Percentiles rank a stretch among this genome's conserved stretches.
These are phyloP conservation scores for Cyberlindnera americana DNA, from an alignment of 805 yeast genomes.

Conservation along the genomic window DNA sequence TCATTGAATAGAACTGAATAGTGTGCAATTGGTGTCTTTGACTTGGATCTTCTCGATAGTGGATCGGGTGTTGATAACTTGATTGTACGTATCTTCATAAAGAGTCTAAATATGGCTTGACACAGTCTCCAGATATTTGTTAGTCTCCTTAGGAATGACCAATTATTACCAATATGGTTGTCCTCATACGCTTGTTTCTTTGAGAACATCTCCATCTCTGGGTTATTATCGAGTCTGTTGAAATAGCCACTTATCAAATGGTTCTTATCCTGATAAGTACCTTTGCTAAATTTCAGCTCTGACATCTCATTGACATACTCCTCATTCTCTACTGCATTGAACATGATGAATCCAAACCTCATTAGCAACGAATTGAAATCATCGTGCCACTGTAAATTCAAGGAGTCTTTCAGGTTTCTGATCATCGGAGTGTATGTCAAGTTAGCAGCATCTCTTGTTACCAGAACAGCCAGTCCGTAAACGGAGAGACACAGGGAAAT, in stretches of 20 bases:
- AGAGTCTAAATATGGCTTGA: constrained; percentile 5
- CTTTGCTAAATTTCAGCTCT: constrained; percentile 41
- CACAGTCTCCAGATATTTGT: constrained; percentile 13
- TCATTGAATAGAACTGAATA: constrained; percentile 3
- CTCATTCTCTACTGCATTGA: constrained; percentile 64
- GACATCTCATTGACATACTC: constrained; percentile 61
- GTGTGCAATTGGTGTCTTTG: not conserved
- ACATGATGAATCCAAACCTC: constrained; percentile 57
- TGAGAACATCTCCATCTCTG: constrained; percentile 11
- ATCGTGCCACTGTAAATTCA: constrained; percentile 41
- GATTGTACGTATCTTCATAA: constrained; percentile 8
- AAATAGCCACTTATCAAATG: constrained; percentile 24
- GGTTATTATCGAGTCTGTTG: constrained; percentile 26
- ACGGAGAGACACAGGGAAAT: constrained; percentile 49
- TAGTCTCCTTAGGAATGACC: constrained; percentile 15
- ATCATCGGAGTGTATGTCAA: constrained; percentile 34
- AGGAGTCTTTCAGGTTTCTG: constrained; percentile 36
- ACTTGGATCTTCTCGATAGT: not conserved
- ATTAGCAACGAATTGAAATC: constrained; percentile 64
- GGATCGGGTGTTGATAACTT: not conserved
- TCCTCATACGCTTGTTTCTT: constrained; percentile 1
- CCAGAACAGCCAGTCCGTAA: constrained; percentile 54
- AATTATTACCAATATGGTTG: constrained; percentile 4
- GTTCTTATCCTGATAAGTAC: constrained; percentile 51
- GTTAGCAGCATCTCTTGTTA: constrained; percentile 41